Evolutionary conservation across 1,284 basidiomycete genomes (phyloP).

Genomic region (Tilletia caries): DNA sequence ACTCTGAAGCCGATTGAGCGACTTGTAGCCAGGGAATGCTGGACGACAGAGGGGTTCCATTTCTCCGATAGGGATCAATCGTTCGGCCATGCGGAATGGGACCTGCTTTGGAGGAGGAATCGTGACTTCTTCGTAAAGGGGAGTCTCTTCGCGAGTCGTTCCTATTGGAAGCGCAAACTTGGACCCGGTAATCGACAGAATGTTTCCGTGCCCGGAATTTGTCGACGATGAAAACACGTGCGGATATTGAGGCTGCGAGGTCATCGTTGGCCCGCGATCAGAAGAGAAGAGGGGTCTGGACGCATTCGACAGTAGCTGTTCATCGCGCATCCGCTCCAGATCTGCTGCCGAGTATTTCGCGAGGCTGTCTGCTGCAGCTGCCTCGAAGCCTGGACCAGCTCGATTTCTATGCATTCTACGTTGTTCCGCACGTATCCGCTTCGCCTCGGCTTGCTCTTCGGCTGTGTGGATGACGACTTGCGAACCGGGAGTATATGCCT

Average conservation of each 20-base stretch:
- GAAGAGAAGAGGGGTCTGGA: conserved; percentile 65
- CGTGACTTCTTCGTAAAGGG: conserved; percentile 69
- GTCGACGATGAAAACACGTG: conserved; percentile 79
- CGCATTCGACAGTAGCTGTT: conserved; percentile 62
- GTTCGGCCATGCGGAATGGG: conserved; percentile 71
- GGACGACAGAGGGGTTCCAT: conserved; percentile 75
- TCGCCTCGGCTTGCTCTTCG: conserved; percentile 44
- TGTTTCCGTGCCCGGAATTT: conserved; percentile 60
- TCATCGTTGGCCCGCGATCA: conserved; percentile 61
- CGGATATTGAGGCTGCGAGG: conserved; percentile 65
- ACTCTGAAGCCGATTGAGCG: conserved; percentile 90
- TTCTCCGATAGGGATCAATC: conserved; percentile 69
- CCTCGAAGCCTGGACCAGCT: conserved; percentile 18
- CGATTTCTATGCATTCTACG: conserved; percentile 23
- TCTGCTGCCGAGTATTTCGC: conserved; percentile 60
- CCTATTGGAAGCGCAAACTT: conserved; percentile 81
- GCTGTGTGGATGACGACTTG: conserved; percentile 49
- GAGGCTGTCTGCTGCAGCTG: conserved; percentile 39
- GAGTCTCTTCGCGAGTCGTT: conserved; percentile 66
- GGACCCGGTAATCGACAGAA: conserved; percentile 69
- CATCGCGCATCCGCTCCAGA: conserved; percentile 67
- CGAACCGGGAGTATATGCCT: conserved; percentile 49
- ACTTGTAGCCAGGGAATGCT: conserved; percentile 85
- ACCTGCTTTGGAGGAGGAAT: conserved; percentile 80
- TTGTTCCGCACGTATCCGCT: conserved; percentile 26